These are phyloP conservation scores for Paracoccidioides lutzii DNA, from an alignment of 2,329 filamentous ascomycete genomes.

Conservation along the genomic window DNA sequence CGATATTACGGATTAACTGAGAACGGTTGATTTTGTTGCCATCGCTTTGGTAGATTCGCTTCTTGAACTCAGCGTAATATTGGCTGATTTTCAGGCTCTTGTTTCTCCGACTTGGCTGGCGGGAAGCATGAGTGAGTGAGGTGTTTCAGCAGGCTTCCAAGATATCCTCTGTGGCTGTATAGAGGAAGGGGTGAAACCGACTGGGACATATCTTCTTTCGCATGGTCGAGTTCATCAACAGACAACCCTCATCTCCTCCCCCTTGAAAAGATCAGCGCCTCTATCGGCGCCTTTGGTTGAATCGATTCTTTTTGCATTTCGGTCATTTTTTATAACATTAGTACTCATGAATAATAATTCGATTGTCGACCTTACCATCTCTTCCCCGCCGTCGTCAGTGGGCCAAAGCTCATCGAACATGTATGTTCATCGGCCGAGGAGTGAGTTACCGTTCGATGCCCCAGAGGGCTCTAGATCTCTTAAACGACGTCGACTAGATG, in stretches of 20 bases:
- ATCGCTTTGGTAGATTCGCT: neutral
- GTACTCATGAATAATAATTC: slow-evolving; percentile 5
- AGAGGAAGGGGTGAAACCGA: no score
- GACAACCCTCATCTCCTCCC: neutral
- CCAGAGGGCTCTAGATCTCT: neutral
- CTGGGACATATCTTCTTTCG: neutral
- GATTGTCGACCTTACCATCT: slow-evolving; percentile 10
- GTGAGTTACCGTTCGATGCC: neutral
- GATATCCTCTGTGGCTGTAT: neutral
- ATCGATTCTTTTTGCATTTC: neutral
- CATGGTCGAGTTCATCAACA: neutral
- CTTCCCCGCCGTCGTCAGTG: neutral
- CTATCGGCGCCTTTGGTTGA: neutral
- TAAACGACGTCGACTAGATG: slow-evolving; percentile 1
- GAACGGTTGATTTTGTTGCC: neutral
- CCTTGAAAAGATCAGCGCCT: neutral
- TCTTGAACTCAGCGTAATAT: neutral
- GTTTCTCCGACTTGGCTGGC: neutral
- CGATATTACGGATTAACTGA: neutral
- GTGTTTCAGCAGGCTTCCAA: neutral
- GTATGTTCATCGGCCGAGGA: neutral
- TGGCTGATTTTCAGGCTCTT: neutral
- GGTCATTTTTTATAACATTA: neutral
- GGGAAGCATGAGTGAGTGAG: neutral
- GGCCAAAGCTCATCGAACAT: neutral